Base-by-base conservation (phyloP, 2,329 filamentous ascomycete genomes). In the Ophiostoma montium region DNA sequence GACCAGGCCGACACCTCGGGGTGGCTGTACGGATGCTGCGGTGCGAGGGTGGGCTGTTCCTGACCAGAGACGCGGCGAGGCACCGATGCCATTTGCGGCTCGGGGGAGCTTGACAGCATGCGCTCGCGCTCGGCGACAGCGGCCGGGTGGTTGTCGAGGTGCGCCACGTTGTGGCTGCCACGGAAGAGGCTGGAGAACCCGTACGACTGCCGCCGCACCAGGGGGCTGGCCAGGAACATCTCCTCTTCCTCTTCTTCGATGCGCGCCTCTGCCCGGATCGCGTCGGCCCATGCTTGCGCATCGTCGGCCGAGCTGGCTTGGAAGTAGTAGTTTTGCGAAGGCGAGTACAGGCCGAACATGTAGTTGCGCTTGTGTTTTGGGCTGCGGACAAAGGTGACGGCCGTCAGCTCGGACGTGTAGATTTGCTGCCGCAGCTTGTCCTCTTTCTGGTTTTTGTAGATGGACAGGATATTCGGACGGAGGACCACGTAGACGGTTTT, bases 381-480 rank as follows among this genome's bases (percentile, higher is more conserved):
- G 58, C 94, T 88, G 59, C 86, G 89, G 55, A 96, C 80, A 52
- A 86, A 78, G 2, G 89, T 86, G 41, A 95, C 86, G 8, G 92
- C 89, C 3, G 89, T 95, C 52, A 96, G 76, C 53, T 98, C 92
- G 39, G 86, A 84, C 35, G 96, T 76, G 60, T 82, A 81, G 59
- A 98, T 80, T 61, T 94, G 89, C 60, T 94, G 83, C 47, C 86
- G 84, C 39, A 98, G 76, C 63, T 89, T 89, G 58, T 84, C 85
- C 67, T 95, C 89, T 58, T 89, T 85, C 58, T 86, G 79, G 61
- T 90, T 84, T 65, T 90, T 94, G 74, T 98, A 98, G 53, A 95
- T 82, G 47, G 86, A 95, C 32, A 98, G 75, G 18, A 86, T 77
- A 58, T 92, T 94, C 1, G 90, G 89, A 54, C 92, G 83, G 42